Conservation (phyloP, 2,329 filamentous ascomycete species). For the Verticillium isaacii region DNA sequence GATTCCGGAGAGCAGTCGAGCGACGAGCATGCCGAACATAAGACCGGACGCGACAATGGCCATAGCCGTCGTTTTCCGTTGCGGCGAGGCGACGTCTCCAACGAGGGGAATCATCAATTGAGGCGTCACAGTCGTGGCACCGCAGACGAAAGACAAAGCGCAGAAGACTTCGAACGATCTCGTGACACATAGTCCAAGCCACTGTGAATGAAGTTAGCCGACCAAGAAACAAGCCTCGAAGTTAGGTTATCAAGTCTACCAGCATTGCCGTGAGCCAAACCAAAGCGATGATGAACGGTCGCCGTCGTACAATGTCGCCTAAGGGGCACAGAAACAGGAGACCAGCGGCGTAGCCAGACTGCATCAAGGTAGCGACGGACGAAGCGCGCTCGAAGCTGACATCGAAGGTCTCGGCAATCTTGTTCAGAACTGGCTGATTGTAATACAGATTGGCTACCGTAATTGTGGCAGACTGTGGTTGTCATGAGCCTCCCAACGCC, state of each 20-base stretch:
- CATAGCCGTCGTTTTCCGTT: slow-evolving; percentile 63
- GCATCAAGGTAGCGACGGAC: slow-evolving; percentile 68
- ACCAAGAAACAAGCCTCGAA: too few relatives aligned
- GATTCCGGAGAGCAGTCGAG: slow-evolving; percentile 70
- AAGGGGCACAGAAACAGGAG: slow-evolving; percentile 71
- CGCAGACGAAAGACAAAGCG: slow-evolving; percentile 66
- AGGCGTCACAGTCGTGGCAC: slow-evolving; percentile 77
- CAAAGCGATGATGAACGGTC: slow-evolving; percentile 65
- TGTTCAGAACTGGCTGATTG: slow-evolving; percentile 73
- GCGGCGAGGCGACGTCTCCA: slow-evolving; percentile 68
- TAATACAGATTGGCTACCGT: slow-evolving; percentile 82
- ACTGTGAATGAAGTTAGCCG: slow-evolving; percentile 27
- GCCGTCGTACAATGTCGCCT: slow-evolving; percentile 63
- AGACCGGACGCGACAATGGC: slow-evolving; percentile 73
- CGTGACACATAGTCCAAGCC: slow-evolving; percentile 69
- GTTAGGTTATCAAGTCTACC: slow-evolving; percentile 36
- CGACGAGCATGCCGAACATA: slow-evolving; percentile 70
- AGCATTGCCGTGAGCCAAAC: slow-evolving; percentile 64
- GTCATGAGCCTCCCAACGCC: not conserved
- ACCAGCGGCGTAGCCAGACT: slow-evolving; percentile 73
- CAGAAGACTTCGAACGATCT: slow-evolving; percentile 59
- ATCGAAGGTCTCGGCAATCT: slow-evolving; percentile 65
- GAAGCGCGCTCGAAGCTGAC: slow-evolving; percentile 65
- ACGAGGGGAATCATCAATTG: slow-evolving; percentile 77
- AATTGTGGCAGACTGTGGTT: slow-evolving; percentile 47